phyloP scores from a whole-genome alignment of 2,329 filamentous ascomycete genomes.

The Fusarium irregulare region DNA sequence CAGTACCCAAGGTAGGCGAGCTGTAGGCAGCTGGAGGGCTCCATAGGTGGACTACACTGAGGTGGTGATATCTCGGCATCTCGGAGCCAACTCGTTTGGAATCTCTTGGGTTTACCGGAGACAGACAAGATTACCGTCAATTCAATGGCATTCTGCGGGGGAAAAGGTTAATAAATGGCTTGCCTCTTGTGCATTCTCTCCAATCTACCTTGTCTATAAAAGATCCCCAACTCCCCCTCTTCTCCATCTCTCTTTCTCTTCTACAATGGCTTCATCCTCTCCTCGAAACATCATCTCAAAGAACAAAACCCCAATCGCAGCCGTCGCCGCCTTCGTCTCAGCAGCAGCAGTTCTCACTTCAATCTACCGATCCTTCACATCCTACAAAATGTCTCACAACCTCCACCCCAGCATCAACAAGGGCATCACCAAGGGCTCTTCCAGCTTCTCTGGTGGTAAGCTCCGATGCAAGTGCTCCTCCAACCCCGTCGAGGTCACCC shows the following conservation, averaged over 20 bases:
- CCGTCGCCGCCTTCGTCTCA: constrained; percentile 40
- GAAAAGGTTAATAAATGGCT: constrained; percentile 20
- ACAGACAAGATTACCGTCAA: constrained; percentile 31
- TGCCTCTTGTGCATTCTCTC: neutral
- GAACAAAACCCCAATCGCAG: constrained; percentile 36
- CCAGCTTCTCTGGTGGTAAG: constrained; percentile 68
- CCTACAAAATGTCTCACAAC: constrained; percentile 37
- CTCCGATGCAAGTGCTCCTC: constrained; percentile 69
- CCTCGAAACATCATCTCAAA: constrained; percentile 30
- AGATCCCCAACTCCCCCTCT: neutral
- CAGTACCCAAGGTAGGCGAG: neutral
- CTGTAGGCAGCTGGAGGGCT: neutral
- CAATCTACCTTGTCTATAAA: constrained; percentile 14
- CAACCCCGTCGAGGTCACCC: constrained; percentile 67
- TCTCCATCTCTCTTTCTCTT: neutral
- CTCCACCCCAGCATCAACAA: constrained; percentile 73
- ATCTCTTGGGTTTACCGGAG: constrained; percentile 6
- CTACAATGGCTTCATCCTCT: constrained; percentile 30
- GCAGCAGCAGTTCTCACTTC: constrained; percentile 39
- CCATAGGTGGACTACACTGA: too few relatives aligned
- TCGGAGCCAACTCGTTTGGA: constrained; percentile 26
- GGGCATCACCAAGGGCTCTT: constrained; percentile 66
- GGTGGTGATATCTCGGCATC: constrained; percentile 46
- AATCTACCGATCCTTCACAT: constrained; percentile 28
- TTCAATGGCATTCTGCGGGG: constrained; percentile 13